These are phyloP conservation scores for Stagonosporopsis cucurbitacearum DNA, from an alignment of 2,329 filamentous ascomycete species.

Conservation along the genomic window DNA sequence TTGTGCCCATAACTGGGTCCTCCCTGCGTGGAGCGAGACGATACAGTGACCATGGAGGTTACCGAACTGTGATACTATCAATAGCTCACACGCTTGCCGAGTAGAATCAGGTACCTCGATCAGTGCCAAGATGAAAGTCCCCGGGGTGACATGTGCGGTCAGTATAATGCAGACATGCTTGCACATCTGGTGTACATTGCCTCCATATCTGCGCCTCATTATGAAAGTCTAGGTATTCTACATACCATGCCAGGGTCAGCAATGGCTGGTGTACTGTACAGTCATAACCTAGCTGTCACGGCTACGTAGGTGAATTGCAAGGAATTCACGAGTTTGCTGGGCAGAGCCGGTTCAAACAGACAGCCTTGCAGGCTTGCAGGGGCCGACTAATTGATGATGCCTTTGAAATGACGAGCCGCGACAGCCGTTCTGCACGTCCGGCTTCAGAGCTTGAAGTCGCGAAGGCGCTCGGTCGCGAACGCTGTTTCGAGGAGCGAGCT, in stretches of 20 bases:
- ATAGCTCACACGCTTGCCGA: neutral
- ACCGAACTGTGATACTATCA: neutral
- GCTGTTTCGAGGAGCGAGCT: conserved; percentile 3
- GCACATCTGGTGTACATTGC: neutral
- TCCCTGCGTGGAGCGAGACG: neutral
- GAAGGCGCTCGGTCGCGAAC: neutral
- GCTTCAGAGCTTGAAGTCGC: neutral
- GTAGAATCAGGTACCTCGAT: neutral
- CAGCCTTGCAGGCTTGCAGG: neutral
- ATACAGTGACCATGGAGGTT: neutral
- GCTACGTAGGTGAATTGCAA: neutral
- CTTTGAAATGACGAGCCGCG: neutral
- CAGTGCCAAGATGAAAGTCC: neutral
- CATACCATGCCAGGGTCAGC: neutral
- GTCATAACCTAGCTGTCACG: neutral
- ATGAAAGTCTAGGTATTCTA: neutral
- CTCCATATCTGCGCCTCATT: neutral
- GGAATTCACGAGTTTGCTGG: neutral
- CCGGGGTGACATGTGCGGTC: neutral
- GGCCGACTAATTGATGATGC: neutral
- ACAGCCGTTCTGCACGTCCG: conserved; percentile 1
- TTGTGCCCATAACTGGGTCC: neutral
- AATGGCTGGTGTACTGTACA: neutral
- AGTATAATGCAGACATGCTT: neutral
- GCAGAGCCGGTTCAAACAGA: neutral